phyloP scores from a whole-genome alignment of 2,329 filamentous ascomycete species.

The Aotearoamyces nothofagi region DNA sequence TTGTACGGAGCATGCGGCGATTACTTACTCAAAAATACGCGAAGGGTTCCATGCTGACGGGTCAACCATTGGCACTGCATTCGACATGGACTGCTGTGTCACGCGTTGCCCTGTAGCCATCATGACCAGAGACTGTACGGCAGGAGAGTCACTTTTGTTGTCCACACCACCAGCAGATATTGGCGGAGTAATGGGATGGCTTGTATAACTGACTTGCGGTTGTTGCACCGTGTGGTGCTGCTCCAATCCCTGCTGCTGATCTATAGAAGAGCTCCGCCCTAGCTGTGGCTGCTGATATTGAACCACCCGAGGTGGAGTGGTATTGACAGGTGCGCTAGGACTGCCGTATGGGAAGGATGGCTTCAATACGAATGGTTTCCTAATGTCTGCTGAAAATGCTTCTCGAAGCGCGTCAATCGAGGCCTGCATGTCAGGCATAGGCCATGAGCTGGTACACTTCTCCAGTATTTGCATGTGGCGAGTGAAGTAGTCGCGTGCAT shows the following conservation, averaged over 20 bases:
- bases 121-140: slow-evolving; percentile 57
- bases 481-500: slow-evolving; percentile 79
- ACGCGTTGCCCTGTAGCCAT: slow-evolving; percentile 38
- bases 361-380: slow-evolving; percentile 79
- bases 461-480: slow-evolving; percentile 91
- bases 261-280: slow-evolving; percentile 10
- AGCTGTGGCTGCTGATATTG: slow-evolving; percentile 14
- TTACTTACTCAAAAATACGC: slow-evolving; percentile 74
- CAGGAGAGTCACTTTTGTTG: slow-evolving; percentile 62
- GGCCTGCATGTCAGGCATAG: slow-evolving; percentile 77
- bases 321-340: slow-evolving; percentile 27
- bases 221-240: slow-evolving; percentile 32
- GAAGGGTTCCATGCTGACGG: slow-evolving; percentile 68
- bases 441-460: slow-evolving; percentile 67
- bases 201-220: slow-evolving; percentile 49
- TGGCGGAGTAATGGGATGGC: slow-evolving; percentile 66
- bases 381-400: slow-evolving; percentile 77
- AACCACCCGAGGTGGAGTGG: slow-evolving; percentile 10
- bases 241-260: slow-evolving; percentile 33
- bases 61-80: slow-evolving; percentile 45
- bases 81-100: slow-evolving; percentile 34
- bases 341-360: slow-evolving; percentile 77
- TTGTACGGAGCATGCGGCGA: not conserved
- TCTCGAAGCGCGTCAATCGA: slow-evolving; percentile 81
- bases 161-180: slow-evolving; percentile 58